phyloP scores from a whole-genome alignment of 2,329 filamentous ascomycete genomes.

The Apiospora arundinis region DNA sequence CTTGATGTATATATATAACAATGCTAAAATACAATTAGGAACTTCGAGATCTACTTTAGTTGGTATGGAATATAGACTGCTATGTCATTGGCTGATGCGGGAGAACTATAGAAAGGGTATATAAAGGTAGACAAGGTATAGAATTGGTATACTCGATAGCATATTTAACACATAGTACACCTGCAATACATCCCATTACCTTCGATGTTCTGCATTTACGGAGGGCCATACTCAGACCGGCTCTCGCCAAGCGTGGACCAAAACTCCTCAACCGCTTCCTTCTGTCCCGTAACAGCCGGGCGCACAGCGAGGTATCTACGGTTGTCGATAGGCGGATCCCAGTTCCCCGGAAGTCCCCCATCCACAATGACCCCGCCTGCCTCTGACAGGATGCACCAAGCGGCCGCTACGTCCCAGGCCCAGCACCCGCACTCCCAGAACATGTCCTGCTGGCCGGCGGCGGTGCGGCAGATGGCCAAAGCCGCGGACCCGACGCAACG shows the following conservation, averaged over 20 bases:
- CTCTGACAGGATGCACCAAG: background rate
- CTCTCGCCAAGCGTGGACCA: background rate
- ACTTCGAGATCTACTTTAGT: too few species aligned
- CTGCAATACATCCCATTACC: too few species aligned
- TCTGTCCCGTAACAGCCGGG: background rate
- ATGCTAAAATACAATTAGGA: too few species aligned
- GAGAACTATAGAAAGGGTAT: too few species aligned
- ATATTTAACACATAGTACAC: too few species aligned
- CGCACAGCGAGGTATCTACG: background rate
- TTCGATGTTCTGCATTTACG: too few species aligned
- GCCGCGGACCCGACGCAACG: background rate
- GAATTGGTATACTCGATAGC: too few species aligned
- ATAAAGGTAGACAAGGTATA: too few species aligned
- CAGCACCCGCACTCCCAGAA: slow-evolving; percentile 2
- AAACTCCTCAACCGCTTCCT: background rate
- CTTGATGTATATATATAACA: too few species aligned
- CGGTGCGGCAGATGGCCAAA: background rate
- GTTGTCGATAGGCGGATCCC: background rate
- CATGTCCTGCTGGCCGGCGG: slow-evolving; percentile 8
- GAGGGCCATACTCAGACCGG: background rate
- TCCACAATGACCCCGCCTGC: background rate
- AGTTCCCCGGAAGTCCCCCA: background rate
- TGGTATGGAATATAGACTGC: too few species aligned
- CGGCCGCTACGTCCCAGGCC: slow-evolving; percentile 1
- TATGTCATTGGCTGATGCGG: too few species aligned